Conservation (phyloP, 2,329 filamentous ascomycete genomes). For the Teratosphaeria pseudoeucalypti region DNA sequence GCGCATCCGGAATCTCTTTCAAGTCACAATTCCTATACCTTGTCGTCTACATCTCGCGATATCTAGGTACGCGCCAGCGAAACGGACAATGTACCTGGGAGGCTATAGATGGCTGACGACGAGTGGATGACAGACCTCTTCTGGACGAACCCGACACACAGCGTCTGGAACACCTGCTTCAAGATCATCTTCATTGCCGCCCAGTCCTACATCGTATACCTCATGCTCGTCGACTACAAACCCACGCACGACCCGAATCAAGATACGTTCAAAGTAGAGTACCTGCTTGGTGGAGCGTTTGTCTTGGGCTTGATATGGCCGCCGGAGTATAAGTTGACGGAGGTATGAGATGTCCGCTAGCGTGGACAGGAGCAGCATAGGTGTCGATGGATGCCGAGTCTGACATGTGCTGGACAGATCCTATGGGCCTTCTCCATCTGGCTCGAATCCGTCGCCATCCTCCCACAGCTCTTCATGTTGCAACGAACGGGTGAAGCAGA, state of each 20-base stretch:
- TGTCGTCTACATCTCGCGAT: slow-evolving; percentile 85
- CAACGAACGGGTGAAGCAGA: slow-evolving; percentile 96
- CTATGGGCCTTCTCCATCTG: slow-evolving; percentile 97
- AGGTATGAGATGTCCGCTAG: slow-evolving; percentile 33
- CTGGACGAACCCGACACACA: slow-evolving; percentile 39
- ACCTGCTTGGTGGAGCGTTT: slow-evolving; percentile 72
- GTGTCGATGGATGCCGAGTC: background rate
- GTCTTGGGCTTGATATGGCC: slow-evolving; percentile 74
- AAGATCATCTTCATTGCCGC: slow-evolving; percentile 90
- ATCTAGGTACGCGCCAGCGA: slow-evolving; percentile 45
- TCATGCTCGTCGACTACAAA: slow-evolving; percentile 96
- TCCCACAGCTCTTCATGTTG: slow-evolving; percentile 96
- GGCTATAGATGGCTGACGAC: background rate
- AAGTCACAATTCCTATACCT: slow-evolving; percentile 96
- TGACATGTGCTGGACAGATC: slow-evolving; percentile 46
- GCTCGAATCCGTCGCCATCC: slow-evolving; percentile 92
- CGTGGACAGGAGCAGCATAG: slow-evolving; percentile 1
- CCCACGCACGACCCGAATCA: slow-evolving; percentile 94
- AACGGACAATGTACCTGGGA: background rate
- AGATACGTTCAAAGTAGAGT: slow-evolving; percentile 95
- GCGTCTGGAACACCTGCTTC: slow-evolving; percentile 83
- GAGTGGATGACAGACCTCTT: slow-evolving; percentile 6
- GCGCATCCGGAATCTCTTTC: slow-evolving; percentile 95
- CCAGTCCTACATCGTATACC: slow-evolving; percentile 88
- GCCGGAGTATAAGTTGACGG: slow-evolving; percentile 68